These are phyloP conservation scores for Isoetes taiwanensis DNA, from an alignment of 75 land plant genomes.

Conservation along the genomic window DNA sequence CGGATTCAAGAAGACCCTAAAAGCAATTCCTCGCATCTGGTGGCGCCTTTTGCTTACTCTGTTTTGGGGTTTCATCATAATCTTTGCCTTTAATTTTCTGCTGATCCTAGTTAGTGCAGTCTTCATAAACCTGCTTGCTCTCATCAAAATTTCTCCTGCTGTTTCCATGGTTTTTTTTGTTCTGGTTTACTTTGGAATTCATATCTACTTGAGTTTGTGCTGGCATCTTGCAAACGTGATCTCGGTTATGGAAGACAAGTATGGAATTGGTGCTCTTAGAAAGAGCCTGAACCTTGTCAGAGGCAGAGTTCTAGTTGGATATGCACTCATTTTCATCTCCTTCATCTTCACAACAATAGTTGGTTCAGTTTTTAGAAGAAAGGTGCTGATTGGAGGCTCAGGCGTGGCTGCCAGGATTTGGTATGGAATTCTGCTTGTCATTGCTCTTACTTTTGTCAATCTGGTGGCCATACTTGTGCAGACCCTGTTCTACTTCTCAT, in stretches of 20 bases:
- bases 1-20: slow-evolving; percentile 36
- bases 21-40: slow-evolving; percentile 68
- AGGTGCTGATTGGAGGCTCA: neutral
- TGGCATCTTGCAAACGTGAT: slow-evolving; percentile 94
- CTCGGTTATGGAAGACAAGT: slow-evolving; percentile 69
- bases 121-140: too few relatives aligned
- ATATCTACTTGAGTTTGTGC: slow-evolving; percentile 40
- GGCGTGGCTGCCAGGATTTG: slow-evolving; percentile 17
- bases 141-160: too few relatives aligned
- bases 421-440: slow-evolving; percentile 37
- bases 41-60: slow-evolving; percentile 68
- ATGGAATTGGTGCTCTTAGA: slow-evolving; percentile 55
- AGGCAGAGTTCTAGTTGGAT: slow-evolving; percentile 41
- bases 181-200: slow-evolving; percentile 13
- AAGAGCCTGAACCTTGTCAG: slow-evolving; percentile 55
- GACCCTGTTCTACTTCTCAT: slow-evolving; percentile 84
- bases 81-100: slow-evolving; percentile 51
- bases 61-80: slow-evolving; percentile 54
- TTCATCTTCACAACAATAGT: slow-evolving; percentile 18
- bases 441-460: slow-evolving; percentile 44
- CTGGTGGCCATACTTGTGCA: slow-evolving; percentile 68
- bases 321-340: slow-evolving; percentile 36
- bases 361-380: too few relatives aligned
- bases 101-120: too few relatives aligned
- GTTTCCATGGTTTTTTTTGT: too few relatives aligned